Evolutionary conservation across 225 moss, liverwort and hornwort species (phyloP).

Genomic region (Pseudoscleropodium purum): DNA sequence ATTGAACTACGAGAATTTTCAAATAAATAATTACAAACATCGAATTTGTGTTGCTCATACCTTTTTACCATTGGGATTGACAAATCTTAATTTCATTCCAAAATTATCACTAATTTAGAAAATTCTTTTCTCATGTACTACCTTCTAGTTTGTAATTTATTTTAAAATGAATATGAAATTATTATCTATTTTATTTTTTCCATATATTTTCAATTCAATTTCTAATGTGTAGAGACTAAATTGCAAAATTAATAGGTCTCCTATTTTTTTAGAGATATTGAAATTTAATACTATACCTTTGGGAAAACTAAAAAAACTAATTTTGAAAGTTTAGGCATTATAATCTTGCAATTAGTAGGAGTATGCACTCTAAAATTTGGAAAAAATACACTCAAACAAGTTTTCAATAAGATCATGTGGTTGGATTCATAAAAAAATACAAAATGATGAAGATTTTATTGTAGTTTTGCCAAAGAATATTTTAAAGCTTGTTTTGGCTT

Average conservation of each 20-base stretch:
- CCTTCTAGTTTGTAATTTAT: neutral
- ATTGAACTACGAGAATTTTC: too few species aligned
- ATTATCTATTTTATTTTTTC: neutral
- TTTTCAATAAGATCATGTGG: rapidly evolving
- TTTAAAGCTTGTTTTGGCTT: neutral
- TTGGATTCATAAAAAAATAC: neutral
- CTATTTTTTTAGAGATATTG: rapidly evolving
- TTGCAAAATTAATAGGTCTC: neutral
- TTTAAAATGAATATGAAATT: too few species aligned
- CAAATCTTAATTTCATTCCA: neutral
- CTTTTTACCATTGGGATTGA: neutral
- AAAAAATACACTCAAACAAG: neutral
- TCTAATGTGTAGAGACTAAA: rapidly evolving
- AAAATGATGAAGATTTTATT: too few species aligned
- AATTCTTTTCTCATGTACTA: rapidly evolving
- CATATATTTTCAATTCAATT: neutral
- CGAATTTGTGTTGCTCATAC: neutral
- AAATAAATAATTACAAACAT: neutral
- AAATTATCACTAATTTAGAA: neutral
- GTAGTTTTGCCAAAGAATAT: too few species aligned
- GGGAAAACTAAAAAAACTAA: rapidly evolving
- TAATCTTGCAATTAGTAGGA: rapidly evolving
- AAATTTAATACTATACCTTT: neutral
- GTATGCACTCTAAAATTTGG: rapidly evolving
- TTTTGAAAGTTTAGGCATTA: neutral